Evolutionary conservation across 768 basidiomycete species (phyloP).

Genomic region (Cystobasidium tubakii): DNA sequence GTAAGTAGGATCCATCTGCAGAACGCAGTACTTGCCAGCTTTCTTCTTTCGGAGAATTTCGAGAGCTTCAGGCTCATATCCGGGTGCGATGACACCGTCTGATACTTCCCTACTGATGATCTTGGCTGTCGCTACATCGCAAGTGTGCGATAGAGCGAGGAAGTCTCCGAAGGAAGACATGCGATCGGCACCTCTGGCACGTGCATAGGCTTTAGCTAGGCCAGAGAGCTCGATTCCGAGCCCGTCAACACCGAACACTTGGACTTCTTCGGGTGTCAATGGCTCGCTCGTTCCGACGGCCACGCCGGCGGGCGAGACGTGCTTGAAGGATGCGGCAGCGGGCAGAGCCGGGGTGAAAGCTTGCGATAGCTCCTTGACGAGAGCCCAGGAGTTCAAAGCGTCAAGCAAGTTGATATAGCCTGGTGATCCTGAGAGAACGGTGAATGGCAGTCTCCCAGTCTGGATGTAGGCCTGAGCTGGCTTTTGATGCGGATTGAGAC

Average conservation of each 20-base stretch:
- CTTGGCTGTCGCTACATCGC: slow-evolving; percentile 87
- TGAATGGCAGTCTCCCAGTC: slow-evolving; percentile 84
- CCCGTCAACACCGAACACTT: slow-evolving; percentile 94
- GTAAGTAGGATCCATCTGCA: slow-evolving; percentile 86
- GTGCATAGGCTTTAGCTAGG: slow-evolving; percentile 86
- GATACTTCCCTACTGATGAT: slow-evolving; percentile 99
- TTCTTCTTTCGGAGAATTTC: slow-evolving; percentile 93
- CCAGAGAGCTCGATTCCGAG: slow-evolving; percentile 81
- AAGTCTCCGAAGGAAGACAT: slow-evolving; percentile 99
- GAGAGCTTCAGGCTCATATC: slow-evolving; percentile 77
- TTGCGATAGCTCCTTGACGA: slow-evolving; percentile 86
- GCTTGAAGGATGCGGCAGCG: slow-evolving; percentile 98
- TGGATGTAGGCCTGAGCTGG: slow-evolving; percentile 93
- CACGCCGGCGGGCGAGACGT: slow-evolving; percentile 95
- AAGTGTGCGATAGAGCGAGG: slow-evolving; percentile 85
- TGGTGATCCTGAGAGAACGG: slow-evolving; percentile 86
- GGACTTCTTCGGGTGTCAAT: slow-evolving; percentile 74
- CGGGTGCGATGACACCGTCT: slow-evolving; percentile 95
- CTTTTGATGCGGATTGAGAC: slow-evolving; percentile 97
- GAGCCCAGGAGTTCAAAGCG: slow-evolving; percentile 90
- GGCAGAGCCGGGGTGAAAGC: slow-evolving; percentile 67
- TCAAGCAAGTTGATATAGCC: slow-evolving; percentile 98
- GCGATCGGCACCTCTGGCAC: slow-evolving; percentile 92
- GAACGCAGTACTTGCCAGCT: slow-evolving; percentile 94
- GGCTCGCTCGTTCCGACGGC: slow-evolving; percentile 70